A percentile compares a stretch with the other conserved stretches of the same genome.
These are phyloP conservation scores for Leishmania lainsoni DNA, from an alignment of 208 protist species.

Conservation along the genomic window DNA sequence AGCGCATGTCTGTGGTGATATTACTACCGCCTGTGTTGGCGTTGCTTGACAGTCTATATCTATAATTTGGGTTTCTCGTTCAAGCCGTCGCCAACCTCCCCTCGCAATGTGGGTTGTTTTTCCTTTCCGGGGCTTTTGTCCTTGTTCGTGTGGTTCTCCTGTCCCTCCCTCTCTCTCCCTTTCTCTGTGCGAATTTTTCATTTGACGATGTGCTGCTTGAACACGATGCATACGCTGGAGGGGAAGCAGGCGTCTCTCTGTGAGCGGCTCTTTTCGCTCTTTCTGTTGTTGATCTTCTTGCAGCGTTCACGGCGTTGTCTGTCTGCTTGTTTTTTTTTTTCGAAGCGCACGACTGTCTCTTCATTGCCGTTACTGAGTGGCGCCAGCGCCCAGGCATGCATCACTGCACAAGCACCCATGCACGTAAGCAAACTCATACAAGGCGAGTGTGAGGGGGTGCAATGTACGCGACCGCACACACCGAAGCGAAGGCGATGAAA, in stretches of 20 bases:
- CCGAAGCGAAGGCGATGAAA: background rate
- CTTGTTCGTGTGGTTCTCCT: background rate
- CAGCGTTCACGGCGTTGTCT: background rate
- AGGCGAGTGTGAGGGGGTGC: background rate
- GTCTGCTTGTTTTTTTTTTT: too few species aligned
- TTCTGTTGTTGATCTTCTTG: background rate
- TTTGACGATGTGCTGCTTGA: background rate
- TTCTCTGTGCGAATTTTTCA: background rate
- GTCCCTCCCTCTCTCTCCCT: slow-evolving; percentile 5
- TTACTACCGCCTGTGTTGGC: background rate
- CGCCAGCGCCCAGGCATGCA: background rate
- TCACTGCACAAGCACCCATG: background rate
- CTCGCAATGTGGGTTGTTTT: background rate
- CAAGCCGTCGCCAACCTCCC: background rate
- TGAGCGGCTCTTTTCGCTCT: background rate
- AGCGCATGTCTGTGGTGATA: background rate
- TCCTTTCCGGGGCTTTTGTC: background rate
- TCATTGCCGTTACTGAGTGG: background rate
- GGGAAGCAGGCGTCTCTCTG: too few species aligned
- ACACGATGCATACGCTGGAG: background rate
- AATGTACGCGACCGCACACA: background rate
- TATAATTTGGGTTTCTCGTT: background rate
- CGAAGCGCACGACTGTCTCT: background rate
- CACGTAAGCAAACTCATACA: background rate
- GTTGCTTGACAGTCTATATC: background rate